Conservation (phyloP, 495 filamentous ascomycete genomes). For the Neurospora sp. region DNA sequence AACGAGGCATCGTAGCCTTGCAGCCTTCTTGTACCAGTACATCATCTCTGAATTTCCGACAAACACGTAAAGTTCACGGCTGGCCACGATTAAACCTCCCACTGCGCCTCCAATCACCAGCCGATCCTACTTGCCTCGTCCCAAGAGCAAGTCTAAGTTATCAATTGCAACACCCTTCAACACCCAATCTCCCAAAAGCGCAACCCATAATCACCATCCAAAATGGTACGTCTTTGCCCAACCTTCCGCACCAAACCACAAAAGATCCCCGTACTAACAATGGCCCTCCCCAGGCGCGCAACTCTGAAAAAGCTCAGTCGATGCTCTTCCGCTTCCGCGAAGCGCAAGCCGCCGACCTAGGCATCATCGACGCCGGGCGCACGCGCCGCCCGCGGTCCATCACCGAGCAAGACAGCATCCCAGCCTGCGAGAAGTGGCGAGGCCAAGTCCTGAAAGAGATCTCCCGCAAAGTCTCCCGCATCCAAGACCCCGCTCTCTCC, state of each 20-base stretch:
- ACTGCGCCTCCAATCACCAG: neutral
- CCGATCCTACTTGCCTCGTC: neutral
- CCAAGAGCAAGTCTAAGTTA: neutral
- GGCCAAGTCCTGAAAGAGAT: constrained; percentile 96
- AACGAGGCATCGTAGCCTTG: neutral
- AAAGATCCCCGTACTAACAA: constrained; percentile 1
- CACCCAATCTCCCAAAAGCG: neutral
- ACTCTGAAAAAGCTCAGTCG: constrained; percentile 96
- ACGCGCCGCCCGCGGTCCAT: constrained; percentile 84
- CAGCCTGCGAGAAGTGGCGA: constrained; percentile 92
- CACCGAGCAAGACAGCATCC: constrained; percentile 72
- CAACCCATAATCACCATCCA: constrained; percentile 4
- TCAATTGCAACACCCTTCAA: neutral
- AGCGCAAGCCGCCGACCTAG: constrained; percentile 88
- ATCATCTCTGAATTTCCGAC: neutral
- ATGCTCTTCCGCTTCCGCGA: constrained; percentile 99
- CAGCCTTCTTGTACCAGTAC: neutral
- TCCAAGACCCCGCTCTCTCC: constrained; percentile 78
- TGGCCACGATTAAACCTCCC: neutral
- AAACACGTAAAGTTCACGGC: neutral
- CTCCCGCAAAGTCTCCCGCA: constrained; percentile 88
- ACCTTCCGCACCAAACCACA: neutral
- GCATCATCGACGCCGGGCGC: constrained; percentile 89
- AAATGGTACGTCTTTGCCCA: constrained; percentile 16
- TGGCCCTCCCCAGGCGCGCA: constrained; percentile 40